Evolutionary conservation across 768 basidiomycete genomes (phyloP).

Genomic region (Chiua virens): DNA sequence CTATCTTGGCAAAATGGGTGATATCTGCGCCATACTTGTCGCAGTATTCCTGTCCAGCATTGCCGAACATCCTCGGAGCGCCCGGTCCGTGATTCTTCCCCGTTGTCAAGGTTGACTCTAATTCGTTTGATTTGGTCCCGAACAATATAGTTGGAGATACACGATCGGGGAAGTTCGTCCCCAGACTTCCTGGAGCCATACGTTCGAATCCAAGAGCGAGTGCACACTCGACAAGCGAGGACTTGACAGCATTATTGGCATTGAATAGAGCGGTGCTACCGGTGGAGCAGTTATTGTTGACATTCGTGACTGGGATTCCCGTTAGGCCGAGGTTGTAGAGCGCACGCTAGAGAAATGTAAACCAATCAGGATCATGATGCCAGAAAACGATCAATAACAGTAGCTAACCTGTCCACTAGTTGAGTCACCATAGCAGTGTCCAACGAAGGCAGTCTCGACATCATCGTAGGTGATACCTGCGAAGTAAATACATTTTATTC

Average conservation of each 20-base stretch:
- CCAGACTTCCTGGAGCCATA: constrained; percentile 74
- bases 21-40: constrained; percentile 67
- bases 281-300: constrained; percentile 87
- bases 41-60: constrained; percentile 75
- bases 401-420: constrained; percentile 67
- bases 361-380: background rate
- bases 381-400: background rate
- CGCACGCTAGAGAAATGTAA: constrained; percentile 48
- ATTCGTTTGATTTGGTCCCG: constrained; percentile 40
- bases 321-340: constrained; percentile 84
- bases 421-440: constrained; percentile 80
- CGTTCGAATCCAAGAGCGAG: constrained; percentile 87
- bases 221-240: constrained; percentile 68
- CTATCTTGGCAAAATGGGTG: constrained; percentile 74
- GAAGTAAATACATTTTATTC: background rate
- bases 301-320: constrained; percentile 80
- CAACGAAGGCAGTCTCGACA: constrained; percentile 71
- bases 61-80: constrained; percentile 73
- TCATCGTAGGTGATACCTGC: constrained; percentile 81
- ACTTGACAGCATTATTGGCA: constrained; percentile 69
- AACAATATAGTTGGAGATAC: constrained; percentile 49
- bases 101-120: constrained; percentile 43
- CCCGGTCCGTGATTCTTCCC: constrained; percentile 69
- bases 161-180: constrained; percentile 60
- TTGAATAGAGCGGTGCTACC: constrained; percentile 77